These are phyloP conservation scores for Angomonas desouzai DNA, from an alignment of 208 protist species.

Conservation along the genomic window DNA sequence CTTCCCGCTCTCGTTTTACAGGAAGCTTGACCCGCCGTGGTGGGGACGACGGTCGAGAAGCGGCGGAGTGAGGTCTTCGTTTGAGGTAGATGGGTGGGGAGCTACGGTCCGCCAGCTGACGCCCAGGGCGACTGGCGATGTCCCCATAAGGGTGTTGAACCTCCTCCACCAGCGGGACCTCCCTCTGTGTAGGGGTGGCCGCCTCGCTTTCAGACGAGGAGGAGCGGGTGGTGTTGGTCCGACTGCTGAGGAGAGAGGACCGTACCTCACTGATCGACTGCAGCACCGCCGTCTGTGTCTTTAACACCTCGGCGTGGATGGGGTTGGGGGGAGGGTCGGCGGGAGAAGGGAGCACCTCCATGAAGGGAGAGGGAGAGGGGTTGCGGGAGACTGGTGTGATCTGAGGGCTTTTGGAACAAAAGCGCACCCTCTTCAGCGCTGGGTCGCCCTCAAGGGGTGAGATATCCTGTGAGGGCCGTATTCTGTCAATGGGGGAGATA, in stretches of 20 bases:
- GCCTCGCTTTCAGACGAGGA: not conserved
- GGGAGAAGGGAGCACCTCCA: not conserved
- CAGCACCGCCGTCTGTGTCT: not conserved
- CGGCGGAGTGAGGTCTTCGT: not conserved
- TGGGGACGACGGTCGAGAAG: not conserved
- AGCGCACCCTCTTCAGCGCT: conserved; percentile 17
- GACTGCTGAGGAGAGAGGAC: not conserved
- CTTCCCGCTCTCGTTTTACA: too few species aligned
- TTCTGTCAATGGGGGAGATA: conserved; percentile 1
- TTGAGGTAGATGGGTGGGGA: conserved; percentile 1
- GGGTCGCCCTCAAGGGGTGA: not conserved
- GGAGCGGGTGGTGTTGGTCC: not conserved
- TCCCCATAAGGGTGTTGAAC: too few species aligned
- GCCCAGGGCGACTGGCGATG: not conserved
- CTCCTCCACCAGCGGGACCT: not conserved
- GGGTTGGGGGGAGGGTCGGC: not conserved
- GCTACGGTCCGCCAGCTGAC: not conserved
- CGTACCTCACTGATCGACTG: not conserved
- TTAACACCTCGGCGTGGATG: not conserved
- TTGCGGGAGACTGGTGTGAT: conserved; percentile 41
- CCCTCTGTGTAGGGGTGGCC: not conserved
- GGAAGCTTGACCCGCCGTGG: not conserved
- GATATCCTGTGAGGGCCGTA: not conserved
- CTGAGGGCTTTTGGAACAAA: conserved; percentile 54
- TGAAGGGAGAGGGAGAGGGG: not conserved